Base-by-base conservation (phyloP, 78 protist genomes). In the Dictyostelium brefeldianum region DNA sequence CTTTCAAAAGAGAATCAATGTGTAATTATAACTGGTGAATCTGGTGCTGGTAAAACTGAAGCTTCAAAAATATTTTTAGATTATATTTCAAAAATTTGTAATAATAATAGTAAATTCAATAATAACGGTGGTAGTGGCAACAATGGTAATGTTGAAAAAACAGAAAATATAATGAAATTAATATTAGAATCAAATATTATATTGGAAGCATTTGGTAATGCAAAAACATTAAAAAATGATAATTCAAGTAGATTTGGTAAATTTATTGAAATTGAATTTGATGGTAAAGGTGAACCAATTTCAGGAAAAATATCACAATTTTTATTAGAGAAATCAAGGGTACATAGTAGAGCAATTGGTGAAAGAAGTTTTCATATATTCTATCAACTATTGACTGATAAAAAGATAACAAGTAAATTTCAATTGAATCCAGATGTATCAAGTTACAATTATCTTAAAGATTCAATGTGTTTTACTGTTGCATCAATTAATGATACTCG, bases 121-220 rank as follows among this genome's bases (percentile, higher is more conserved):
- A 36, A 2, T 36, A 36, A 36, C 43, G 2, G 43, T 36, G 2
- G 43, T 36, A 22, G 62, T 87, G 5, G 18, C 12, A 36, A 36
- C 2, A 36, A 36, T 36, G 2, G 2, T 36, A 48, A 92, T 90
- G 29, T 78, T 22, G 54, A 85, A 15, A 56, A 90, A 9, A 53
- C 87, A 78, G 82, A 93, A 50, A 81, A 51, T n/a, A 90, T 97
- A 31, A 94, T 90, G 81, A 80, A 92, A 53, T 57, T 47, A 59
- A 36, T 97, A 64, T 73, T 97, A 41, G 84, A 96, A 31, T 82
- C 96, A 27, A 98, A 98, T 87, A 94, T 97, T 5, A 36, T 98
- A 5, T 93, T 98, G 29, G 99, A 98, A 89, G 96, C 98, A 18
- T 98, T 98, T 95, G 99, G 99, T 14, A 98, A 98, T 87, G 99